phyloP scores from a whole-genome alignment of 1,284 basidiomycete genomes.

The Polyporus tsugae region DNA sequence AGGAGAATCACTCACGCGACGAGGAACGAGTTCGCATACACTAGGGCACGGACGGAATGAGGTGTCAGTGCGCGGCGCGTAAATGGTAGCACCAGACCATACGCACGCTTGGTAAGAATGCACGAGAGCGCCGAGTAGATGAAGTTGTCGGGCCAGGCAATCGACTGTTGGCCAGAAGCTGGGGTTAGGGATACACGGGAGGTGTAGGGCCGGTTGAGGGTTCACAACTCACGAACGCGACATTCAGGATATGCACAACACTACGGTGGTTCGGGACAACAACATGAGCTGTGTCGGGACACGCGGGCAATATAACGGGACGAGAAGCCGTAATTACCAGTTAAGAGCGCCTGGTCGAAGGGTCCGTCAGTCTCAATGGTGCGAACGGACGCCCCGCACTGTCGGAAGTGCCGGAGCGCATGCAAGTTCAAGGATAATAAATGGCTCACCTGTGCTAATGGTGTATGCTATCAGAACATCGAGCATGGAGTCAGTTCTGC shows the following conservation, averaged over 20 bases:
- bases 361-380: no score
- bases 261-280: not conserved
- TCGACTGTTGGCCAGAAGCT: not conserved
- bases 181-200: no score
- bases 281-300: no score
- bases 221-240: constrained; percentile 10
- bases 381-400: not conserved
- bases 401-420: not conserved
- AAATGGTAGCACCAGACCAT: no score
- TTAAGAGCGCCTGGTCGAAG: no score
- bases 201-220: no score
- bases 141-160: constrained; percentile 16
- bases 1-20: constrained; percentile 11
- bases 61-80: not conserved
- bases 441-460: constrained; percentile 16
- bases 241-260: constrained; percentile 18
- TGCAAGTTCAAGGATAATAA: not conserved
- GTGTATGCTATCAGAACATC: constrained; percentile 16
- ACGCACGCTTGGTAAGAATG: constrained; percentile 18
- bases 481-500: constrained; percentile 19
- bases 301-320: no score
- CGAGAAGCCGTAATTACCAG: no score
- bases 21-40: constrained; percentile 20
- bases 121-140: constrained; percentile 18
- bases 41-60: not conserved